phyloP scores from a whole-genome alignment of 2,329 filamentous ascomycete species.

The Fusarium sp. region DNA sequence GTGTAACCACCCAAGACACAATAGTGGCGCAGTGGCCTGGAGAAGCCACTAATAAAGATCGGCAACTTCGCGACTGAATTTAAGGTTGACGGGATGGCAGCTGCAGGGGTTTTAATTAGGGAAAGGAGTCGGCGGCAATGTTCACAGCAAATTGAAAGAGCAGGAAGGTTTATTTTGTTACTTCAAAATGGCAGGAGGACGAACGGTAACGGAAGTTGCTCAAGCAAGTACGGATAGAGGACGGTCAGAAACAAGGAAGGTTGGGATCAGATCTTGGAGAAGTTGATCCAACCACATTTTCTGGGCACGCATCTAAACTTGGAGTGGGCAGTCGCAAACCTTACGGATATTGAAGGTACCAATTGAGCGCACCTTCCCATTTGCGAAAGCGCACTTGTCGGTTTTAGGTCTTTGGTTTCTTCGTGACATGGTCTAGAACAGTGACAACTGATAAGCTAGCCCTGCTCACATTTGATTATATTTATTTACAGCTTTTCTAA shows the following conservation, averaged over 20 bases:
- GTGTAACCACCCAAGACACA: slow-evolving; percentile 36
- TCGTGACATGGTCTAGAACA: slow-evolving; percentile 15
- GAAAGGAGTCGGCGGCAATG: slow-evolving; percentile 1
- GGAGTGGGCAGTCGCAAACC: slow-evolving; percentile 18
- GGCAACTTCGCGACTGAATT: slow-evolving; percentile 23
- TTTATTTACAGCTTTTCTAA: background rate
- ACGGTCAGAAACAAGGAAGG: slow-evolving; percentile 29
- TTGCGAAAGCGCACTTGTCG: slow-evolving; percentile 20
- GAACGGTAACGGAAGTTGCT: background rate
- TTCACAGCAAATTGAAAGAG: background rate
- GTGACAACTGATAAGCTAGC: background rate
- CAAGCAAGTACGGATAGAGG: background rate
- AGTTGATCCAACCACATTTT: slow-evolving; percentile 30
- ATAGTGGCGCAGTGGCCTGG: slow-evolving; percentile 35
- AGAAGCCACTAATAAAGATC: slow-evolving; percentile 37
- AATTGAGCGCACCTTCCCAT: slow-evolving; percentile 27
- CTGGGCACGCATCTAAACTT: slow-evolving; percentile 37
- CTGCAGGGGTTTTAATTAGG: slow-evolving; percentile 37
- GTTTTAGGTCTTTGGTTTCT: slow-evolving; percentile 7
- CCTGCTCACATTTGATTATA: background rate
- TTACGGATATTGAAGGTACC: background rate
- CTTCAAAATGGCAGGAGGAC: background rate
- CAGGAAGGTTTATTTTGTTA: background rate
- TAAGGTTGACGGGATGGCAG: slow-evolving; percentile 42
- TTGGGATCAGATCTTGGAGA: slow-evolving; percentile 26